Conservation (phyloP, 495 filamentous ascomycete species). For the Neurospora sp. region DNA sequence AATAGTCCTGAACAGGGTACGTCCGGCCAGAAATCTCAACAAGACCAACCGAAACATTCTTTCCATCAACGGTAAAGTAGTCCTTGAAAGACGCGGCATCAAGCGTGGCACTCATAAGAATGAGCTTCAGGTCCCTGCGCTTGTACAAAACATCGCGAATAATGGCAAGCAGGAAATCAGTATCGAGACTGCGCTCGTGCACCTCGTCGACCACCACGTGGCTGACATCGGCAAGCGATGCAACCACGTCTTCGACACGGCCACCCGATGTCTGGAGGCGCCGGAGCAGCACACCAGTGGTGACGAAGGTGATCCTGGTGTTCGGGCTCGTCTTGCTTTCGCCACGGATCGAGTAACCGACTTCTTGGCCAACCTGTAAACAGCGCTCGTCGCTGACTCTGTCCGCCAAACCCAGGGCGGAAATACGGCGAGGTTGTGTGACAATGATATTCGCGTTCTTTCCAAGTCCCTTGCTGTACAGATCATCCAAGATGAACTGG, state of each 20-base stretch:
- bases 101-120: slow-evolving; percentile 97
- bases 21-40: slow-evolving; percentile 86
- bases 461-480: slow-evolving; percentile 69
- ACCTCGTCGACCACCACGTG: slow-evolving; percentile 97
- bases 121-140: slow-evolving; percentile 76
- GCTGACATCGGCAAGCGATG: slow-evolving; percentile 76
- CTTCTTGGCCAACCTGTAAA: slow-evolving; percentile 68
- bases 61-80: slow-evolving; percentile 60
- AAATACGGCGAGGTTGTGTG: slow-evolving; percentile 91
- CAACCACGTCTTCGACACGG: slow-evolving; percentile 62
- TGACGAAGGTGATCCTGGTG: slow-evolving; percentile 92
- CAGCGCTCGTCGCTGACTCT: slow-evolving; percentile 90
- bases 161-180: slow-evolving; percentile 84
- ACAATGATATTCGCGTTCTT: slow-evolving; percentile 83
- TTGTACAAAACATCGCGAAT: slow-evolving; percentile 71
- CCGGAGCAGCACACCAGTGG: slow-evolving; percentile 88
- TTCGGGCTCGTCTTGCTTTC: slow-evolving; percentile 56
- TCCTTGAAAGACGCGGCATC: slow-evolving; percentile 77
- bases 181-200: slow-evolving; percentile 90
- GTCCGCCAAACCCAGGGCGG: slow-evolving; percentile 86
- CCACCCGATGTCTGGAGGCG: slow-evolving; percentile 81
- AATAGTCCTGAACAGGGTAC: slow-evolving; percentile 81
- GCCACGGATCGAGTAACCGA: slow-evolving; percentile 91
- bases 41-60: slow-evolving; percentile 51
- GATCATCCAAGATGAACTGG: slow-evolving; percentile 88